Base-by-base conservation (phyloP, 768 basidiomycete species). In the Suillus discolor region DNA sequence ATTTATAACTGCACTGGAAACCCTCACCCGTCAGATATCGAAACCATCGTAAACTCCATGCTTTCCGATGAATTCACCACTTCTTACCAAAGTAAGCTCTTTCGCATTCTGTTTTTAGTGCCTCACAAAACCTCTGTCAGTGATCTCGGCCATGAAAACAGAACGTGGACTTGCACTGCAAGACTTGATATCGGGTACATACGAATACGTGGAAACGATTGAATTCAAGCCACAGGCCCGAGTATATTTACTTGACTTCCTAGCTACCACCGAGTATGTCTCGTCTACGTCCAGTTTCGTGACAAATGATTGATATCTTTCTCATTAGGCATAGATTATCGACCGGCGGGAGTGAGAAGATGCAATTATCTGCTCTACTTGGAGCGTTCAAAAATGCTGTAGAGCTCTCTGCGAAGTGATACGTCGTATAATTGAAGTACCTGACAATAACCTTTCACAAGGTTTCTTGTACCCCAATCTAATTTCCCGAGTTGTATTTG, bases 1-100 rank as follows among this genome's bases (percentile, higher is more conserved):
- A 88, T 99, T 28, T 99, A 99, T 77, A 94, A 91, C 69, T 99
- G 97, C 76, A 99, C 97, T 0, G 97, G 97, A 47, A 96, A 89
- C 70, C 97, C 97, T 23, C 96, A 98, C 75, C 97, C 97, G 0
- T 85, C 87, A 34, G 97, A 99, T 78, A 94, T 99, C 55, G 94
- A 96, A 73, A 86, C 87, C 13, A 92, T 99, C 47, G 93, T 99
- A 39, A 90, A 93, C 68, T 93, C 92, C 11, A 99, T 99, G 97
- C 86, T 99, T 73, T 86, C 90, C 5, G 96, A 98, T 70, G 96
- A 97, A 71, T 99, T 99, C 70, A 95, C 94, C 1, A 96, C 92
- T 0, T 89, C 92, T 20, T 96, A 96, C 74, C 87, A 89, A 72
- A 87, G 93, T 93, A 68, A 47, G 87, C 76, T 45, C 49, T 47